Base-by-base conservation (phyloP, 306 rosid genomes). In the Styphnolobium japonicum region DNA sequence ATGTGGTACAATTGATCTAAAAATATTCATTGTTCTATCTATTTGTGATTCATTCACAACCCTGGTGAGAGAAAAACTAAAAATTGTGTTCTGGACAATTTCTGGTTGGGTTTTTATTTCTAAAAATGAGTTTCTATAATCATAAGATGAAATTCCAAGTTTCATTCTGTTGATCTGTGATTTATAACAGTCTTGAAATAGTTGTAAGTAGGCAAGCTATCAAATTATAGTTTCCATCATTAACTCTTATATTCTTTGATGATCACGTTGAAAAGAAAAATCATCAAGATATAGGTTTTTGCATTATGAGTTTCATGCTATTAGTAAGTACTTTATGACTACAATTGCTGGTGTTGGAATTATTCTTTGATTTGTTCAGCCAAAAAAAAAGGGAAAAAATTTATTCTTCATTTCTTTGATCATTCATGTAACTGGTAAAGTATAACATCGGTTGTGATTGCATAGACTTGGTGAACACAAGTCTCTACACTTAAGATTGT, bases 231-330 rank as follows among this genome's bases (percentile, higher is more conserved):
- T 84, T 63, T 52, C 31, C 52, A 16, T 37, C 11, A 46, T 58
- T n/a, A 6, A 15, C 46, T 46, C 39, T 71, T 21, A 21, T 78
- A 18, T 27, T 67, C 56, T 40, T 73, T 4, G 15, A 7, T 27
- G 39, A 40, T 64, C 12, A 18, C 23, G 37, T 6, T 79, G 46
- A n/a, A 43, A 40, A 70, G 37, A 45, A 45, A 45, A 79, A 60
- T 10, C 33, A 56, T 73, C 36, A 63, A 46, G 64, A 27, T 73
- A 19, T 33, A 34, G 16, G 25, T 49, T 34, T 62, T 40, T 80
- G 74, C 49, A 27, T 51, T 40, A 25, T 67, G 73, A 43, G 10
- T 66, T 74, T 37, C 62, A 51, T 72, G 80, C 49, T 19, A 51
- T 39, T 31, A 14, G 14, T 73, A 16, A 22, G 10, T 37, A 4